phyloP scores from a whole-genome alignment of 768 basidiomycete genomes.

The Rhodotorula toruloides region DNA sequence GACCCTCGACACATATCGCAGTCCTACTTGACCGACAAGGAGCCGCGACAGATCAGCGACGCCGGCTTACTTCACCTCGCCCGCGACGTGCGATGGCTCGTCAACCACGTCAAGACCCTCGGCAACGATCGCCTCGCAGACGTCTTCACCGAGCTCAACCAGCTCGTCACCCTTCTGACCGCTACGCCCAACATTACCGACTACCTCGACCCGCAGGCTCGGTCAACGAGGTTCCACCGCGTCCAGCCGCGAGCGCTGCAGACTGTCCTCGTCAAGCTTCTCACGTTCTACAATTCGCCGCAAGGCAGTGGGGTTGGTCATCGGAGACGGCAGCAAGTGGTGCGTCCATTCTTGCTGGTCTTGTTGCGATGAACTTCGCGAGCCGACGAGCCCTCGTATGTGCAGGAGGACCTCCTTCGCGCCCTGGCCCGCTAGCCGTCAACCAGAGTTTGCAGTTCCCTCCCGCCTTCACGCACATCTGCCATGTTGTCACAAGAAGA shows the following conservation, averaged over 20 bases:
- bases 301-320: slow-evolving; percentile 41
- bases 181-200: slow-evolving; percentile 21
- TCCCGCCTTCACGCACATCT: too few species aligned
- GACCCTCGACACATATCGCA: not conserved
- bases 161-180: slow-evolving; percentile 39
- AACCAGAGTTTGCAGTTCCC: too few species aligned
- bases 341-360: not conserved
- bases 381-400: not conserved
- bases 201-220: slow-evolving; percentile 38
- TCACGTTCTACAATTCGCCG: slow-evolving; percentile 37
- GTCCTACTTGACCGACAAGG: slow-evolving; percentile 39
- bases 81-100: slow-evolving; percentile 41
- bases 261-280: slow-evolving; percentile 46
- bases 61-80: slow-evolving; percentile 33
- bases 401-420: slow-evolving; percentile 26
- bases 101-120: slow-evolving; percentile 26
- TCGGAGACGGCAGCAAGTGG: slow-evolving; percentile 36
- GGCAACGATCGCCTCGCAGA: slow-evolving; percentile 28
- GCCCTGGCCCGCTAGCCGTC: not conserved
- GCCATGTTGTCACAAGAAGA: too few species aligned
- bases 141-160: slow-evolving; percentile 40
- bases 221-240: slow-evolving; percentile 44
- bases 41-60: slow-evolving; percentile 35
- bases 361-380: not conserved
- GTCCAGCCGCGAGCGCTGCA: slow-evolving; percentile 45